Percentiles rank a stretch among this genome's conserved stretches.
Evolutionary conservation across 2,329 filamentous ascomycete genomes (phyloP).

Genomic region (Aspergillus eucalypticola): DNA sequence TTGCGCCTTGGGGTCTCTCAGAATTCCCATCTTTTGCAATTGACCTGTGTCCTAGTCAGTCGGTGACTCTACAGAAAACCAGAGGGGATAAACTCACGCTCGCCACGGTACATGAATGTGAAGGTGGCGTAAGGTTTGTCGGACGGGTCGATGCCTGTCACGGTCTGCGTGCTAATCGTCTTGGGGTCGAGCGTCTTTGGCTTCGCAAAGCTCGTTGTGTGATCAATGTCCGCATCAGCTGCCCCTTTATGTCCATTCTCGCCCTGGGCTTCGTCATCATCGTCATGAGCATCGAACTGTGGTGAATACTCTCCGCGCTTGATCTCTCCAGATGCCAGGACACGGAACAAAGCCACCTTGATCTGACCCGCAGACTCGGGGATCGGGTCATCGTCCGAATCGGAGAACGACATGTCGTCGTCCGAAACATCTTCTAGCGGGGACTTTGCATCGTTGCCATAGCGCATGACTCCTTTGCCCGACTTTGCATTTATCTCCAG

Average conservation of each 20-base stretch:
- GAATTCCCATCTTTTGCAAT: slow-evolving; percentile 92
- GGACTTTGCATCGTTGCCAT: slow-evolving; percentile 73
- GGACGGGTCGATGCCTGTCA: slow-evolving; percentile 95
- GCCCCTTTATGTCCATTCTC: slow-evolving; percentile 56
- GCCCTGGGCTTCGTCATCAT: slow-evolving; percentile 70
- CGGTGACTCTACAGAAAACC: background rate
- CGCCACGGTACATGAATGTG: slow-evolving; percentile 95
- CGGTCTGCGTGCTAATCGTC: slow-evolving; percentile 96
- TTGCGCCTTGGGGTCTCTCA: slow-evolving; percentile 65
- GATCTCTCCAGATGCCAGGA: slow-evolving; percentile 92
- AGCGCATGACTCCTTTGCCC: slow-evolving; percentile 65
- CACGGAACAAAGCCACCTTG: slow-evolving; percentile 94
- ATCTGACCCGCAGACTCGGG: slow-evolving; percentile 96
- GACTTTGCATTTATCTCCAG: slow-evolving; percentile 41
- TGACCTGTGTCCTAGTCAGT: slow-evolving; percentile 62
- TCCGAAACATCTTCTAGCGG: slow-evolving; percentile 73
- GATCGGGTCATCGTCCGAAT: slow-evolving; percentile 79
- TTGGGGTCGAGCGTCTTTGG: slow-evolving; percentile 95
- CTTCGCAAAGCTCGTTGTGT: slow-evolving; percentile 96
- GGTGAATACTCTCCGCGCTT: slow-evolving; percentile 98
- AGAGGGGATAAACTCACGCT: slow-evolving; percentile 65
- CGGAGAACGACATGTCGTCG: slow-evolving; percentile 66
- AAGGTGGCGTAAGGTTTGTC: slow-evolving; percentile 96
- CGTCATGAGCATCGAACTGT: slow-evolving; percentile 95
- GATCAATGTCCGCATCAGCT: slow-evolving; percentile 82